These are phyloP conservation scores for Phialemonium atrogriseum DNA, from an alignment of 2,329 filamentous ascomycete species.

Conservation along the genomic window DNA sequence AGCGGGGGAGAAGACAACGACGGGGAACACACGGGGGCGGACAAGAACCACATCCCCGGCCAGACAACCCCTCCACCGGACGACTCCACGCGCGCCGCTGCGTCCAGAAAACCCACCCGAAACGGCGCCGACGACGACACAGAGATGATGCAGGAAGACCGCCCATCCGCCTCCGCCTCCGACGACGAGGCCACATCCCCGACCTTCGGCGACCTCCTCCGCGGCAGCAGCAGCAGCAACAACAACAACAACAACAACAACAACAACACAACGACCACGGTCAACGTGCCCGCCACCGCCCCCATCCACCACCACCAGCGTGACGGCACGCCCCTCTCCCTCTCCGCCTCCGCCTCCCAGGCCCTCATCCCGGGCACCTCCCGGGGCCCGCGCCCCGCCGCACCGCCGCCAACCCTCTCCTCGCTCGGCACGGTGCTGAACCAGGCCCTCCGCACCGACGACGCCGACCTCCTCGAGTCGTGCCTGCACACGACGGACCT, in stretches of 20 bases:
- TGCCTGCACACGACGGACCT: conserved; percentile 77
- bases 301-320: conserved; percentile 41
- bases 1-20: conserved; percentile 9
- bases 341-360: conserved; percentile 24
- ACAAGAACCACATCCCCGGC: too few species aligned
- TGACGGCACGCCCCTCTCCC: conserved; percentile 26
- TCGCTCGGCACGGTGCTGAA: conserved; percentile 89
- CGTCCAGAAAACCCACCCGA: too few species aligned
- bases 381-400: conserved; percentile 31
- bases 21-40: conserved; percentile 7
- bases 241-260: too few species aligned
- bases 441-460: conserved; percentile 88
- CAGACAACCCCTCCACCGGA: too few species aligned
- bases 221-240: too few species aligned
- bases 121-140: conserved; percentile 18
- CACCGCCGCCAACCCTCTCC: conserved; percentile 60
- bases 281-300: conserved; percentile 69
- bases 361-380: conserved; percentile 21
- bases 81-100: too few species aligned
- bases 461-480: conserved; percentile 80
- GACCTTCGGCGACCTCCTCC: conserved; percentile 81
- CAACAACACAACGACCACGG: too few species aligned
- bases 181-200: conserved; percentile 47
- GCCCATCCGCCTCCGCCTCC: conserved; percentile 22
- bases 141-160: conserved; percentile 12